These are phyloP conservation scores for Venturia asperata DNA, from an alignment of 2,329 filamentous ascomycete genomes.

Conservation along the genomic window DNA sequence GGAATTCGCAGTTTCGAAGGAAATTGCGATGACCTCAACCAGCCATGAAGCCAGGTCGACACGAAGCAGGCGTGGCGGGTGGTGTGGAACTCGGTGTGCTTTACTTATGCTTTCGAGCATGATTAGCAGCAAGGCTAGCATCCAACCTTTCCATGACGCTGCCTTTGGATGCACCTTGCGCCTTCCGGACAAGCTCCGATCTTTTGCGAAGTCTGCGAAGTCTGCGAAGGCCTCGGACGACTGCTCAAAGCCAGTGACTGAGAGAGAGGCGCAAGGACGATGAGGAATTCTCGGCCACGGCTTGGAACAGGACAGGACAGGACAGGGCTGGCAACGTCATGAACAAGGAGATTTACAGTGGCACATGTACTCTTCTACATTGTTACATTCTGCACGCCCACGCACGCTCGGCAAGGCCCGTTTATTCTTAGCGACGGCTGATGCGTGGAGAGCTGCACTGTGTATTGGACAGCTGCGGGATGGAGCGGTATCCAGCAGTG, in stretches of 20 bases:
- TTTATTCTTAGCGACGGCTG: slow-evolving; percentile 13
- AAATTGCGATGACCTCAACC: slow-evolving; percentile 2
- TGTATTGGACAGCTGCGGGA: not conserved
- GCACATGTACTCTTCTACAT: not conserved
- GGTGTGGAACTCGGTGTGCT: not conserved
- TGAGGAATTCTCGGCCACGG: not conserved
- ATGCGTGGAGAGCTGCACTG: slow-evolving; percentile 6
- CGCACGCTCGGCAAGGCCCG: not conserved
- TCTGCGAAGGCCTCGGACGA: not conserved
- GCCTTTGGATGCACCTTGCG: not conserved
- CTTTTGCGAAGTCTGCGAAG: not conserved
- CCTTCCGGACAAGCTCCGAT: not conserved
- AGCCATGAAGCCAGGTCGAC: not conserved
- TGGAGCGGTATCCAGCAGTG: not conserved
- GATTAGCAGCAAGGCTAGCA: not conserved
- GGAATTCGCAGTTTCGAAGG: not conserved
- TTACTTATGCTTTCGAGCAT: not conserved
- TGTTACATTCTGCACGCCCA: not conserved
- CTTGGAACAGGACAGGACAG: not conserved
- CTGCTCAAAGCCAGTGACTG: not conserved
- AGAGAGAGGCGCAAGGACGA: not conserved
- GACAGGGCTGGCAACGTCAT: not conserved
- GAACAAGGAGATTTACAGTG: not conserved
- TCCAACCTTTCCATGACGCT: not conserved
- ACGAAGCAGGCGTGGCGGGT: not conserved